Evolutionary conservation across 208 protist species (phyloP), one percentile per base, ranked within the genome.

Genomic region (Polymyxa betae): DNA sequence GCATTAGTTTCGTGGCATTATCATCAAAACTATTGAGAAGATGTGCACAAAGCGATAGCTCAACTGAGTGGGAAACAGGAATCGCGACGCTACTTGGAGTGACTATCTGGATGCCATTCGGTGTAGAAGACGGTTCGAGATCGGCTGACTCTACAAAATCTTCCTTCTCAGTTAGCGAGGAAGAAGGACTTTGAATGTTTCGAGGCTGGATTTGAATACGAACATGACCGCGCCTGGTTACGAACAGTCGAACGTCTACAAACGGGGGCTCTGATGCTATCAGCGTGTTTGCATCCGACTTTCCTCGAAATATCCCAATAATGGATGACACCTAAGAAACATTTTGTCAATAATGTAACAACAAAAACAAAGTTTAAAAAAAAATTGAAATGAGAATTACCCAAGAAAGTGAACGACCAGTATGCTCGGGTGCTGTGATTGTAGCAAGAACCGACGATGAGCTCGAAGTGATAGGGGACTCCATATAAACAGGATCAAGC

Each of bases 321-420:
- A 82, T 45, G 16, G 72, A 82, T n/a, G 72, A 82, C n/a, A 82
- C 72, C 49, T 60, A 24, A 60, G 24, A 60, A 60, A 5, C 49
- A 24, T 60, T 60, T 29, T 60, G 24, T 60, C 24, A 24, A 24
- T 60, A 60, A 60, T 29, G 49, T 29, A 60, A 60, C 49, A 60
- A 24, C 49, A 60, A 60, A 60, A 29, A 24, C 12, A 60, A 60
- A 5, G n/a, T n/a, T n/a, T n/a, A n/a, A n/a, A n/a, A n/a, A n/a
- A n/a, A n/a, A n/a, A n/a, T n/a, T n/a, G 49, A 60, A 29, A 24
- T 24, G 49, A 60, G 24, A 60, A 5, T 60, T 5, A 60, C 49
- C 72, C 72, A 82, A 40, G 72, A 82, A 5, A 82, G n/a, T 82
- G 72, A 82, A n/a, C 72, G 72, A 24, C 49, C 49, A 60, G 49